Conservation (phyloP, 331 rosid genomes). For the Quercus tomentella region DNA sequence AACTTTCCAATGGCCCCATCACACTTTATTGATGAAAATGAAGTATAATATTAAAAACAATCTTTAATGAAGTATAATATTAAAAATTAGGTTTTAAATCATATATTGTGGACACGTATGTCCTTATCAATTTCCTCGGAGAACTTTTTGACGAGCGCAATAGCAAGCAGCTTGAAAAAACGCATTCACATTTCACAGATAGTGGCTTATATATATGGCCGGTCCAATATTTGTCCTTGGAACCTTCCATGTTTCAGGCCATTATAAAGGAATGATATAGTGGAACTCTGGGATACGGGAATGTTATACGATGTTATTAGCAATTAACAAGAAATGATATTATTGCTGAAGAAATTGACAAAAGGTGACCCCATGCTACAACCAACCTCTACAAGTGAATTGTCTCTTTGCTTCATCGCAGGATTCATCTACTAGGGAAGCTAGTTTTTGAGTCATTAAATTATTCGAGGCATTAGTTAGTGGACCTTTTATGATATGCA, state of each 20-base stretch:
- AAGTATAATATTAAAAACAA: constrained; percentile 7
- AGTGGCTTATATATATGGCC: constrained; percentile 7
- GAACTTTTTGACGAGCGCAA: constrained; percentile 41
- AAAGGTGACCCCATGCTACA: not conserved
- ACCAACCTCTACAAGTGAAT: not conserved
- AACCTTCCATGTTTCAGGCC: constrained; percentile 10
- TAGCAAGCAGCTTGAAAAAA: constrained; percentile 19
- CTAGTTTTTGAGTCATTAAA: not conserved
- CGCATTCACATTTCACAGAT: constrained; percentile 4
- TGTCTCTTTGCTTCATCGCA: too few species aligned
- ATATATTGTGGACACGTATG: constrained; percentile 25
- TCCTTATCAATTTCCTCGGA: constrained; percentile 9
- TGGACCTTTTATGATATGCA: not conserved
- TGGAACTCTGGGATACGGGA: not conserved
- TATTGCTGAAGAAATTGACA: too few species aligned
- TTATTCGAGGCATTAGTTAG: not conserved
- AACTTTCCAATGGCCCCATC: too few species aligned
- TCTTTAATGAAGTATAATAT: constrained; percentile 18
- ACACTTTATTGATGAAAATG: not conserved
- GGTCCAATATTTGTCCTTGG: constrained; percentile 21
- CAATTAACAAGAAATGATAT: not conserved
- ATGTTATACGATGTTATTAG: not conserved
- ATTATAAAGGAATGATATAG: not conserved
- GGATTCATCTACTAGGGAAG: not conserved
- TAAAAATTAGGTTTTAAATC: not conserved